Conservation (phyloP, 768 basidiomycete genomes). For the Candolleomyces aberdarensis region DNA sequence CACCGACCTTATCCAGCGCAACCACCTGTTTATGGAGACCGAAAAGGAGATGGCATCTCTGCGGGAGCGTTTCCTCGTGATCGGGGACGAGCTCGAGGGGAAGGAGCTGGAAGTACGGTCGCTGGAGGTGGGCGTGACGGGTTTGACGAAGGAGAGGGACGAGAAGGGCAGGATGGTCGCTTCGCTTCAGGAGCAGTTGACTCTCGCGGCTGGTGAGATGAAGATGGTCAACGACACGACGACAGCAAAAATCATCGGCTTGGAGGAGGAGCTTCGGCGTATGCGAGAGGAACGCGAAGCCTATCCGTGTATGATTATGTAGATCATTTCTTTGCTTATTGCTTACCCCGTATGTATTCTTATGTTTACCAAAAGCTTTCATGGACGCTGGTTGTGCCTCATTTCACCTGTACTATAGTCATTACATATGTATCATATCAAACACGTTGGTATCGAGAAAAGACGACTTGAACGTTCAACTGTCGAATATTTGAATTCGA, state of each 20-base stretch:
- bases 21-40: neutral
- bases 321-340: neutral
- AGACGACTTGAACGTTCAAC: too few relatives aligned
- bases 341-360: too few relatives aligned
- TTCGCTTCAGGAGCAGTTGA: constrained; percentile 3
- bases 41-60: neutral
- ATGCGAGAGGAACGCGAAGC: neutral
- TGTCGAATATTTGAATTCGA: too few relatives aligned
- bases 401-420: too few relatives aligned
- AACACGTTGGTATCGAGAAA: too few relatives aligned
- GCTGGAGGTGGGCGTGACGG: neutral
- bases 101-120: neutral
- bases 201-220: neutral
- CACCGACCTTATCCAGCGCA: neutral
- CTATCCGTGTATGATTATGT: neutral
- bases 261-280: constrained; percentile 5
- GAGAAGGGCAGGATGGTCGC: neutral
- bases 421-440: too few relatives aligned
- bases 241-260: neutral
- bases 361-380: too few relatives aligned
- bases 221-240: neutral
- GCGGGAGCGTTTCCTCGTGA: neutral
- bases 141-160: neutral
- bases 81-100: neutral
- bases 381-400: too few relatives aligned